Evolutionary conservation across 805 yeast species (phyloP), one percentile per base, ranked within the genome.

Genomic region (Teunomyces lycoperdinae): DNA sequence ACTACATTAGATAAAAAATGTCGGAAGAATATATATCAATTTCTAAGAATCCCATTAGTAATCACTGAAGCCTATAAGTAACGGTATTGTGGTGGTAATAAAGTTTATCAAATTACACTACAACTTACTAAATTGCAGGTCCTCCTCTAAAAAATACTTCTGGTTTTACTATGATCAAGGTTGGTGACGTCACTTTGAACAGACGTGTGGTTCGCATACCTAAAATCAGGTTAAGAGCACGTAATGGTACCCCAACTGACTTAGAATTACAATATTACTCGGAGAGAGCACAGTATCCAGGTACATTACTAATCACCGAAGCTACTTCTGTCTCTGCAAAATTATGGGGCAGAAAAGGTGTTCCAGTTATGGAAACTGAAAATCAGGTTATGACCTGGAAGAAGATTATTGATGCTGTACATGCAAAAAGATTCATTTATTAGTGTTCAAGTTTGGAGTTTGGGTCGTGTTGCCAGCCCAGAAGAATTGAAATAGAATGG

Each of bases 211-310:
- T 64, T 1, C 59, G 66, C 44, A 75, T 84, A 1, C 85, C 86
- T 28, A 65, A 79, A 47, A 78, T 84, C n/a, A 64, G 85, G 49
- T 44, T 54, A 47, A 66, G 84, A 48, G 64, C 67, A 38, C 58
- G 55, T 4, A 75, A 70, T 26, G 67, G 64, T 48, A 68, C 70
- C 30, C 79, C 83, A 10, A 67, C 76, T 4, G 80, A 77, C 31
- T 69, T 78, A 47, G 68, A 74, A 50, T 58, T 64, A 10, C 67
- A 74, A 49, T 82, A 84, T 61, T 85, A 85, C 57, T 68, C 60
- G 17, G 80, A 81, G 54, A 71, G 88, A 55, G 74, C 89, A 0
- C 58, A 66, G 43, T 64, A 67, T 48, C 77, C 79, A 14, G 89
- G 89, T 14, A 75, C 87, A 13, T 63, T 85, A 51, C 52, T 83